Percentiles rank a stretch among this genome's conserved stretches.
Evolutionary conservation across 148 eudicot species (phyloP).

Genomic region (Rhododendron mucronatum): DNA sequence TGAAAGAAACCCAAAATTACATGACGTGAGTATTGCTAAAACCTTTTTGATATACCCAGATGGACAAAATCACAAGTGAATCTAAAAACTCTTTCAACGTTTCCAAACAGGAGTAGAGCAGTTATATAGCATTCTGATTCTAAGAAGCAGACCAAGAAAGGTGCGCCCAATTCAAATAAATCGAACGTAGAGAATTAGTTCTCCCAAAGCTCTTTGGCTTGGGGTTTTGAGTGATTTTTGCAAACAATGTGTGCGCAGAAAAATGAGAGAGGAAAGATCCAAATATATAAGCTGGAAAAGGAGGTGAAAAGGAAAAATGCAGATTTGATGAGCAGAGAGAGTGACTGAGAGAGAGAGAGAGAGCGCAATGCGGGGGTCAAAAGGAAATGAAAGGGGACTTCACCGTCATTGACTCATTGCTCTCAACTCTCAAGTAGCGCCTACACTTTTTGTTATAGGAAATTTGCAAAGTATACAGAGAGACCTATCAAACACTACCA

Average conservation of each 20-base stretch:
- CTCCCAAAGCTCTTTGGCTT: conserved; percentile 1
- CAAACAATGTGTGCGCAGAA: conserved; percentile 20
- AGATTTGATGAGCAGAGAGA: conserved; percentile 26
- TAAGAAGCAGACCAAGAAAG: background rate
- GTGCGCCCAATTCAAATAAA: background rate
- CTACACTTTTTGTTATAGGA: background rate
- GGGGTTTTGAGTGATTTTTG: conserved; percentile 2
- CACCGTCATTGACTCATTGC: background rate
- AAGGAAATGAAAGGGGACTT: background rate
- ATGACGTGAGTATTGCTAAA: conserved; percentile 12
- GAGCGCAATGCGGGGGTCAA: conserved; percentile 31
- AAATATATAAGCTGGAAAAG: conserved; percentile 30
- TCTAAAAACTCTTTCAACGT: background rate
- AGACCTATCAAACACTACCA: background rate
- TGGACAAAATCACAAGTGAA: conserved; percentile 10
- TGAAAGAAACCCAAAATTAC: conserved; percentile 25
- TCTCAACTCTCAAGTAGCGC: background rate
- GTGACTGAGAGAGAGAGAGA: background rate
- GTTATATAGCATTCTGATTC: background rate
- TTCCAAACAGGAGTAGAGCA: background rate
- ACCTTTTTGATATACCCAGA: conserved; percentile 19
- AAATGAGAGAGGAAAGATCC: conserved; percentile 32
- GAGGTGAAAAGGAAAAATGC: background rate
- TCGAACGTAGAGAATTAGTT: background rate
- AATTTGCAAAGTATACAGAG: background rate